Evolutionary conservation across 768 basidiomycete genomes (phyloP), one percentile per base, ranked within the genome.

Genomic region (Mycena rosella): DNA sequence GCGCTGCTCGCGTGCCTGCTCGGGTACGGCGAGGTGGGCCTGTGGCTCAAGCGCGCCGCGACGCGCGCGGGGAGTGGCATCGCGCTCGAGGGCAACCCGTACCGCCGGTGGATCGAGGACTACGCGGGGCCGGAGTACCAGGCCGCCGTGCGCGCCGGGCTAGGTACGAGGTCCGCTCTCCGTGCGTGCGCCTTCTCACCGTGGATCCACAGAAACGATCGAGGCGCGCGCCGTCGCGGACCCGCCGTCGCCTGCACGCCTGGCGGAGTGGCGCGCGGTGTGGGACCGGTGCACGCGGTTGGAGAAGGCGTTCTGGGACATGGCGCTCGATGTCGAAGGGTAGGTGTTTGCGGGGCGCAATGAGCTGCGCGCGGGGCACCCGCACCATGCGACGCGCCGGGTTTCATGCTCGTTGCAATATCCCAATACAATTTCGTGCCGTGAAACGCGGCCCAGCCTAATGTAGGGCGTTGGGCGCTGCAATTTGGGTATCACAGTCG

Each of bases 21-120:
- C 0, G 96, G 96, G 3, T 98, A 98, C 75, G 96, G 96, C 14
- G 94, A 97, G 76, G 94, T 96, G 0, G 96, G 96, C 1, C 79
- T 94, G 44, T 94, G 95, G 90, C 80, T 98, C 34, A 86, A 89
- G 76, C 87, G 84, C 38, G 84, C 91, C 65, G 85, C 81, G 38
- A 73, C 70, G 44, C 82, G 79, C 13, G 76, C 72, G n/a, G 80
- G 81, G 27, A 85, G 82, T 24, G 90, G 89, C 85, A 86, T 92
- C 22, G 73, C 82, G 38, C 74, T 89, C 60, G 85, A 89, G 13
- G 88, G 85, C 0, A 97, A 97, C 73, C 87, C 89, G 6, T 98
- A 96, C 77, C 83, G 83, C 47, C 75, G 81, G 64, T 94, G 91
- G 92, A 91, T 92, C 69, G 86, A 92, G 38, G 94, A 94, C 67